These are phyloP conservation scores for Zychaea mexicana DNA, from an alignment of 371 early-diverging fungal species.

Conservation along the genomic window DNA sequence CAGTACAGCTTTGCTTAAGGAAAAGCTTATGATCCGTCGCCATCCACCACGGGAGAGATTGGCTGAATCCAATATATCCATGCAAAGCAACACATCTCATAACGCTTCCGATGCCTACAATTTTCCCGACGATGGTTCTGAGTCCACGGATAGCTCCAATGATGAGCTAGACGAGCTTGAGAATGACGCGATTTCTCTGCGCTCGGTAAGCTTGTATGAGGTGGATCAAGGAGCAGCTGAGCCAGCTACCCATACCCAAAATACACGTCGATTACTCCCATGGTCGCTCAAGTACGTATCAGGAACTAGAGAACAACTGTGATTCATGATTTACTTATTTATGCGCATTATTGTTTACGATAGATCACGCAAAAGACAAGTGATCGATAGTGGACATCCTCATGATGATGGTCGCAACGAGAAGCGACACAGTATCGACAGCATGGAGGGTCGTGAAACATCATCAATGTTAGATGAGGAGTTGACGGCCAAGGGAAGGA, in stretches of 20 bases:
- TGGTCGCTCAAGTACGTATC: slow-evolving; percentile 15
- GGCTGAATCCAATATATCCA: slow-evolving; percentile 14
- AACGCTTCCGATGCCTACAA: slow-evolving; percentile 6
- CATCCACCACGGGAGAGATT: slow-evolving; percentile 29
- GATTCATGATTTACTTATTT: background rate
- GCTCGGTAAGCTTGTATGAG: slow-evolving; percentile 15
- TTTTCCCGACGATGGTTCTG: slow-evolving; percentile 13
- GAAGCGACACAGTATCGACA: slow-evolving; percentile 17
- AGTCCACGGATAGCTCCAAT: slow-evolving; percentile 17
- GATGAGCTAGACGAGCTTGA: slow-evolving; percentile 22
- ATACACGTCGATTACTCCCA: slow-evolving; percentile 13
- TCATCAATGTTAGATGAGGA: slow-evolving; percentile 18
- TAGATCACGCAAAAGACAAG: slow-evolving; percentile 20
- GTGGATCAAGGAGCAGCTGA: background rate
- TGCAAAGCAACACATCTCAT: slow-evolving; percentile 9
- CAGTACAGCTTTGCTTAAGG: slow-evolving; percentile 47
- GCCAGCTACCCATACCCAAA: slow-evolving; percentile 1
- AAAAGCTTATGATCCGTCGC: slow-evolving; percentile 44
- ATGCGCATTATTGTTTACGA: too few species aligned
- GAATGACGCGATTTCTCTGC: slow-evolving; percentile 18
- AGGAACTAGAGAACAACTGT: too few species aligned
- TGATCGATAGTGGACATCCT: background rate
- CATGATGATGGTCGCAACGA: background rate
- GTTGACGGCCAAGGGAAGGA: slow-evolving; percentile 19
- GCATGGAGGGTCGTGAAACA: slow-evolving; percentile 3